Evolutionary conservation across 1,284 basidiomycete species (phyloP), one percentile per base, ranked within the genome.

Genomic region (Anthracocystis walkeri): DNA sequence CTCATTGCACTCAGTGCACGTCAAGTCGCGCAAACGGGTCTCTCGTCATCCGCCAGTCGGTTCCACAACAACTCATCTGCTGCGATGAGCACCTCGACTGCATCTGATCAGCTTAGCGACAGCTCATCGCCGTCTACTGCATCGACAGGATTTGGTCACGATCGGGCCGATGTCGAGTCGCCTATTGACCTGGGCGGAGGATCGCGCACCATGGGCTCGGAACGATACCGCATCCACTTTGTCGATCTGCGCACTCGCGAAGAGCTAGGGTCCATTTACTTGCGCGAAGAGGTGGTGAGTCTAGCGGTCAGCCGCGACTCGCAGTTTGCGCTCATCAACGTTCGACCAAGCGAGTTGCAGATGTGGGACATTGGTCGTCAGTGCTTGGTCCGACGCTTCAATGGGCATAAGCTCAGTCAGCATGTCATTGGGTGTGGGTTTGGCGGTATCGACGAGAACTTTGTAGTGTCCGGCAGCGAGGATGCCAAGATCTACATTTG

Each of bases 381-480:
- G 5, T 89, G 54, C 58, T 87, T 94, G 72, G 88, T 91, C 93
- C 60, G 71, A 25, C 59, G 71, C 18, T 83, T 73, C 52, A 68
- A 67, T 11, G 82, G 82, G 2, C 82, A 82, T 54, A 52, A 63
- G 49, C 50, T 80, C 18, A 51, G 33, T 42, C 55, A 25, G 92
- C 95, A 80, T 85, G 90, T 97, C 70, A 93, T 99, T 69, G 90
- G 93, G 64, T 93, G 92, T 84, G 95, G 93, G 82, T 98, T 98
- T 85, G 97, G 95, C 27, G 95, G 95, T n/a, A 87, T 91, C 33
- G 91, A 93, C 81, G 91, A 92, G 68, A 93, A 92, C 82, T 96
- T 97, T 83, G 89, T 99, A 52, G 89, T 95, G 61, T 95, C 93
- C 80, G 97, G 97, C 29, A 95, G 93, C 84, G 95, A 98, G 90